Base-by-base conservation (phyloP, 1,284 basidiomycete species). In the Vanrija sp. region DNA sequence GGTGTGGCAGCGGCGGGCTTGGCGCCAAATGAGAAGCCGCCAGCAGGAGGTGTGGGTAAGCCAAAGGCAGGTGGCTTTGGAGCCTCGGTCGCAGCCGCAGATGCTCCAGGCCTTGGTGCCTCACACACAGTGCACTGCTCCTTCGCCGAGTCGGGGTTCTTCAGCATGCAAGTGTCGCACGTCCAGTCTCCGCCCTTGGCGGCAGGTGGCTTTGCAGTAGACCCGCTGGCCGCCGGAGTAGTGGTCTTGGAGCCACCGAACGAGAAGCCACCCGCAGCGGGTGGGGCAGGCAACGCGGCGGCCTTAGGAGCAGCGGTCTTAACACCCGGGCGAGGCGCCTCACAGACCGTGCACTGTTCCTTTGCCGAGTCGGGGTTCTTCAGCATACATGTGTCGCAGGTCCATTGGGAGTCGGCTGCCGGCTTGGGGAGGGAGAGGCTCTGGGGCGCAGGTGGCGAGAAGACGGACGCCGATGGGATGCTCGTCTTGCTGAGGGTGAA, bases 41-140 rank as follows among this genome's bases (percentile, higher is more conserved):
- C 50, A 1, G 57, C 8, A 7, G n/a, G 55, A 34, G 15, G 48
- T 43, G 50, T 38, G 10, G 5, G 52, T 46, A 16, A 43, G 44
- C 15, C 42, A 10, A 28, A 28, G 8, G 58, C n/a, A 1, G 49
- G 29, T 1, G 29, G 18, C 10, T 43, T 16, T 3, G 51, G 19
- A n/a, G 34, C 23, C 3, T 42, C 38, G 1, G 51, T 34, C 25
- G 34, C 34, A 21, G 29, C 16, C 7, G 49, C n/a, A 9, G 39
- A 6, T 7, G 55, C 52, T 59, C 45, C 65, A 43, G 65, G 67
- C 26, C 75, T 70, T 0, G 78, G 77, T 1, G 77, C 57, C 34
- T 83, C 83, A 55, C 85, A 86, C 43, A 82, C 60, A 0, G 73
- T 75, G 64, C 84, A 86, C 66, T 83, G 82, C 18, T 65, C 66